These are phyloP conservation scores for Metarhizium anisopliae DNA, from an alignment of 2,329 filamentous ascomycete genomes.

Conservation along the genomic window DNA sequence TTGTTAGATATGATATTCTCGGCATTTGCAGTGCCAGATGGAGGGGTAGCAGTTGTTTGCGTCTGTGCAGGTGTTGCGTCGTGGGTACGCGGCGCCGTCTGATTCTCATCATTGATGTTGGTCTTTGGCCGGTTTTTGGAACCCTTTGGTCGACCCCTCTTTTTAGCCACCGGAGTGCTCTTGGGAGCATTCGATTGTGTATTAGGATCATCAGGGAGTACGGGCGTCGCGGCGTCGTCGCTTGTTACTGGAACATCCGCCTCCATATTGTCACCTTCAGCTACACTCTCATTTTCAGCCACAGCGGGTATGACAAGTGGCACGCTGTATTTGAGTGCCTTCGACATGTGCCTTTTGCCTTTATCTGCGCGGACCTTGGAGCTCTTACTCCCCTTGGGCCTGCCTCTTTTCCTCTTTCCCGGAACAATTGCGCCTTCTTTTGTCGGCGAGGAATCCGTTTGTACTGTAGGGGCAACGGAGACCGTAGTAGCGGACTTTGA, in stretches of 20 bases:
- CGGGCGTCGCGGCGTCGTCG: background rate
- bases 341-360: constrained; percentile 4
- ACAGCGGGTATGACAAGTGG: background rate
- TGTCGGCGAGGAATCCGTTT: background rate
- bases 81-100: background rate
- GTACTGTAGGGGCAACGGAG: background rate
- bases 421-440: constrained; percentile 1
- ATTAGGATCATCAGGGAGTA: constrained; percentile 1
- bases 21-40: background rate
- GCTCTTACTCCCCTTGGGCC: constrained; percentile 45
- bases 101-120: background rate
- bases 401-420: constrained; percentile 38
- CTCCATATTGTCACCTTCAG: background rate
- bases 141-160: constrained; percentile 34
- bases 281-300: background rate
- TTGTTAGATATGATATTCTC: background rate
- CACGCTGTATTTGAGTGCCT: background rate
- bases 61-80: background rate
- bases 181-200: constrained; percentile 10
- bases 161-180: constrained; percentile 17
- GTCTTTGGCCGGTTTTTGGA: constrained; percentile 33
- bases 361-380: constrained; percentile 16
- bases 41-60: background rate
- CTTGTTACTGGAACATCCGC: background rate
- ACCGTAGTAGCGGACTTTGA: background rate